phyloP scores from a whole-genome alignment of 306 rosid species.

The Trifolium fragiferum region DNA sequence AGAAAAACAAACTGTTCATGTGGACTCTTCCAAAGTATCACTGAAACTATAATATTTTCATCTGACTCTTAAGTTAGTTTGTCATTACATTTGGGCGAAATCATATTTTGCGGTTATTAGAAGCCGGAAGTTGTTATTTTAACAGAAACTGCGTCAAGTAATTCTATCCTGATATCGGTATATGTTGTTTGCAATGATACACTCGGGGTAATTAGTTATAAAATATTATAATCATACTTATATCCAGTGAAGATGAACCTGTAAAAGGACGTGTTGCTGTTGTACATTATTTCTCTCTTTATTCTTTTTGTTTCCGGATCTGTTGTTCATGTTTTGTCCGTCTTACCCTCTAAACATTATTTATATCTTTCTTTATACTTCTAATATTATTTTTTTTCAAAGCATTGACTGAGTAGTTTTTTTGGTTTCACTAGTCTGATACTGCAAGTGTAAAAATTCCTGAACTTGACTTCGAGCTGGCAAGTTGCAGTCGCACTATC shows the following conservation, averaged over 20 bases:
- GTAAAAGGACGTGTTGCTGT: too few relatives aligned
- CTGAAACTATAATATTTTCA: not conserved
- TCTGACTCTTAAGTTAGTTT: not conserved
- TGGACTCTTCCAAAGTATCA: slow-evolving; percentile 12
- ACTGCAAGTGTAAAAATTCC: slow-evolving; percentile 53
- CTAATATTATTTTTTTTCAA: not conserved
- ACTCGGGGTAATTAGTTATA: not conserved
- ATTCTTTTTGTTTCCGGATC: too few relatives aligned
- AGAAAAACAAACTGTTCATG: not conserved
- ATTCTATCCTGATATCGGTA: not conserved
- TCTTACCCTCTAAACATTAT: slow-evolving; percentile 13
- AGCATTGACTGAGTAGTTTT: not conserved
- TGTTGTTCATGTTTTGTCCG: not conserved
- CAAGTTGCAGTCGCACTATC: slow-evolving; percentile 46
- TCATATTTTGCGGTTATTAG: slow-evolving; percentile 17
- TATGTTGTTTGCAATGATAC: not conserved
- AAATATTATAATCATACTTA: too few relatives aligned
- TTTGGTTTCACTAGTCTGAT: slow-evolving; percentile 48
- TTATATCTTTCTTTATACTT: not conserved
- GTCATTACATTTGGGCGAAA: slow-evolving; percentile 16
- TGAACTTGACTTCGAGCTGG: slow-evolving; percentile 57
- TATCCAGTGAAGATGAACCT: too few relatives aligned
- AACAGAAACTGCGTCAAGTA: not conserved
- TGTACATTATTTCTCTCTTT: too few relatives aligned
- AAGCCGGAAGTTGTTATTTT: slow-evolving; percentile 18